Conservation (phyloP, 805 yeast species). For the Tetrapisispora fleetii region DNA sequence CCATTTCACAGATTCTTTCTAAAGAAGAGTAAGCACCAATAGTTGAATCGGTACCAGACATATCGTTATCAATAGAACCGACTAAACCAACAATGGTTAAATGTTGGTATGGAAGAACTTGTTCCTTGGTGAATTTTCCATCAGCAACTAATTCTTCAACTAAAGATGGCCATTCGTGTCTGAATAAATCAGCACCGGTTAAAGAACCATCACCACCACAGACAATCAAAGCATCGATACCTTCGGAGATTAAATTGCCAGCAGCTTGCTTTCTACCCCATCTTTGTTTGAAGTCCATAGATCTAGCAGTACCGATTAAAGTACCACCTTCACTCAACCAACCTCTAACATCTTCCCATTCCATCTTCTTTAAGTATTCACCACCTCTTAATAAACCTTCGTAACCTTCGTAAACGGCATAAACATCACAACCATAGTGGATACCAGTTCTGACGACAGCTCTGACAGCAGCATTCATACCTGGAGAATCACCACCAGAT, state of each 20-base stretch:
- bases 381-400: conserved; percentile 90
- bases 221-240: conserved; percentile 90
- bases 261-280: conserved; percentile 79
- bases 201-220: conserved; percentile 99
- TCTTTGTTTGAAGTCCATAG: conserved; percentile 74
- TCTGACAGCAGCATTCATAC: conserved; percentile 94
- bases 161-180: conserved; percentile 89
- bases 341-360: conserved; percentile 93
- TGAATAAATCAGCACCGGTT: conserved; percentile 93
- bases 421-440: conserved; percentile 78
- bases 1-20: conserved; percentile 85
- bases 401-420: conserved; percentile 89
- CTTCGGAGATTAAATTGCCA: conserved; percentile 70
- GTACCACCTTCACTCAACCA: conserved; percentile 93
- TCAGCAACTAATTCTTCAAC: conserved; percentile 56
- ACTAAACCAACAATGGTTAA: conserved; percentile 89
- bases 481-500: conserved; percentile 98
- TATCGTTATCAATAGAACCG: conserved; percentile 96
- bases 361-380: conserved; percentile 60
- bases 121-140: conserved; percentile 47
- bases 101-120: conserved; percentile 52
- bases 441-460: conserved; percentile 94
- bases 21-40: conserved; percentile 93
- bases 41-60: conserved; percentile 94
- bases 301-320: conserved; percentile 91